Evolutionary conservation across 2,329 filamentous ascomycete species (phyloP).

Genomic region (Cyclaneusma minus): DNA sequence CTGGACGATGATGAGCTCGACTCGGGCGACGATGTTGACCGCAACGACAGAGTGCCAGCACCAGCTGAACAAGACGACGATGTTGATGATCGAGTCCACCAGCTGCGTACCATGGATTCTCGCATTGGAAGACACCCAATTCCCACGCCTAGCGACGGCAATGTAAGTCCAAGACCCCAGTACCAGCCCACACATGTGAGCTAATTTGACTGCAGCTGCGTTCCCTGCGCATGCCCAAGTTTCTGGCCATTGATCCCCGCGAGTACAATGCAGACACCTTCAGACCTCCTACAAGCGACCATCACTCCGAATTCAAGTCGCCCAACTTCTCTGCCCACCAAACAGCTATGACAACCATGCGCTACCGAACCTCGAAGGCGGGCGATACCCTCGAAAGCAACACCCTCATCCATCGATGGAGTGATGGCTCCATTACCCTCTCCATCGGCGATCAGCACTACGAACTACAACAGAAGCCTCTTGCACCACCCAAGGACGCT

Average conservation of each 20-base stretch:
- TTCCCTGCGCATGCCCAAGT: slow-evolving; percentile 55
- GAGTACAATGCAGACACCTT: slow-evolving; percentile 53
- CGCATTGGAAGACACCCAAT: slow-evolving; percentile 53
- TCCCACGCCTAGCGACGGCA: slow-evolving; percentile 55
- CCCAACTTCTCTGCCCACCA: slow-evolving; percentile 36
- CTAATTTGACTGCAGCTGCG: slow-evolving; percentile 36
- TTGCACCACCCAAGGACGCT: slow-evolving; percentile 38
- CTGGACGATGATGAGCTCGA: slow-evolving; percentile 46
- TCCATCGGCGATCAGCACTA: slow-evolving; percentile 64
- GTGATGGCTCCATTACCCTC: slow-evolving; percentile 61
- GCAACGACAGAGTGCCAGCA: slow-evolving; percentile 40
- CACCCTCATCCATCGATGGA: slow-evolving; percentile 61
- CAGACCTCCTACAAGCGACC: slow-evolving; percentile 43
- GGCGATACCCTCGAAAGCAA: slow-evolving; percentile 58
- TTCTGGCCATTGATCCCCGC: slow-evolving; percentile 53
- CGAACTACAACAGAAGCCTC: slow-evolving; percentile 54
- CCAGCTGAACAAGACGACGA: slow-evolving; percentile 27
- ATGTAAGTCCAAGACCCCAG: slow-evolving; percentile 27
- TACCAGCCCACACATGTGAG: slow-evolving; percentile 1
- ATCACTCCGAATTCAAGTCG: slow-evolving; percentile 30
- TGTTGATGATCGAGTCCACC: slow-evolving; percentile 19
- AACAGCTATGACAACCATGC: slow-evolving; percentile 47
- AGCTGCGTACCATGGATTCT: slow-evolving; percentile 44
- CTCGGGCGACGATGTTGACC: slow-evolving; percentile 44
- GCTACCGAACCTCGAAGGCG: slow-evolving; percentile 51